These are phyloP conservation scores for Hysterangium stoloniferum DNA, from an alignment of 768 basidiomycete genomes.

Conservation along the genomic window DNA sequence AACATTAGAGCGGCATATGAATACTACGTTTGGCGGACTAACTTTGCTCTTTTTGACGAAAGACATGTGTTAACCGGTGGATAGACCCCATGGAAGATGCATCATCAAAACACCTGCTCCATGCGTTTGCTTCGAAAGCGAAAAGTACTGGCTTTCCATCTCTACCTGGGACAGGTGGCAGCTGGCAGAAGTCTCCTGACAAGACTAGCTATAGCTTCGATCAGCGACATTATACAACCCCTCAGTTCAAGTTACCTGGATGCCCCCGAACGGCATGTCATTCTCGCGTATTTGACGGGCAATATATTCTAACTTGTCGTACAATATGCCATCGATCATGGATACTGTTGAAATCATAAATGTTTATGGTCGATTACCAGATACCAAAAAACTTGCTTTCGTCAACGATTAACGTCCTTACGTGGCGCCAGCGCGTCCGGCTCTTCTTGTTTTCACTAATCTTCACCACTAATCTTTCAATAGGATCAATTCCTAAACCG, in stretches of 20 bases:
- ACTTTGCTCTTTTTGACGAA: conserved; percentile 83
- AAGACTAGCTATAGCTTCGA: conserved; percentile 58
- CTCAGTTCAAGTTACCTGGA: conserved; percentile 57
- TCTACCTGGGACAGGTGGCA: conserved; percentile 66
- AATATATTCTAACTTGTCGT: conserved; percentile 74
- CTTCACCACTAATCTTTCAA: conserved; percentile 46
- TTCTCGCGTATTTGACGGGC: conserved; percentile 49
- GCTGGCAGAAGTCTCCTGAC: conserved; percentile 87
- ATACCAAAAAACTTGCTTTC: conserved; percentile 54
- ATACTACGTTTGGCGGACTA: conserved; percentile 2
- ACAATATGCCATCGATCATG: conserved; percentile 76
- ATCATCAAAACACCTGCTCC: conserved; percentile 52
- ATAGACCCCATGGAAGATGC: conserved; percentile 34
- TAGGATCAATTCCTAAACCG: conserved; percentile 57
- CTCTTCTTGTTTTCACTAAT: conserved; percentile 46
- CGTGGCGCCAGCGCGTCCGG: conserved; percentile 52
- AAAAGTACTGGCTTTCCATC: conserved; percentile 35
- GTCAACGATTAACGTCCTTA: conserved; percentile 69
- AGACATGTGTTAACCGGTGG: conserved; percentile 64
- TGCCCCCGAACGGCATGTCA: conserved; percentile 69
- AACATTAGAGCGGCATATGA: neutral
- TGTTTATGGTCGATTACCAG: neutral
- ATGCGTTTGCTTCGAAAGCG: conserved; percentile 74
- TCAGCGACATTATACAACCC: conserved; percentile 4
- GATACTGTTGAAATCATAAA: conserved; percentile 47